Conservation (phyloP, 2,329 filamentous ascomycete genomes). For the Ustulina deusta region DNA sequence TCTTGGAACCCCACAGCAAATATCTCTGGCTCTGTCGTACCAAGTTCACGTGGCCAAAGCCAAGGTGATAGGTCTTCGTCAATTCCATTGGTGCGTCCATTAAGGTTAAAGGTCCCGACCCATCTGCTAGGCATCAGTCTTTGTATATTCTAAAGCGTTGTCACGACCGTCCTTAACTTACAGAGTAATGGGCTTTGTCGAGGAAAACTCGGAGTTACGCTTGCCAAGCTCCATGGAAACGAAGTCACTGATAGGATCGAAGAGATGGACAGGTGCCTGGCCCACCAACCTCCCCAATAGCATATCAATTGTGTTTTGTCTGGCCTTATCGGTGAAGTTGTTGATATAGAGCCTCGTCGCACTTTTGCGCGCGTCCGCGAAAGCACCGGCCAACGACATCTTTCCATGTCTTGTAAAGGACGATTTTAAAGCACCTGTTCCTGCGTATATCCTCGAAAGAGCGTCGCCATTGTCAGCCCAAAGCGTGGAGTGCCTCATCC, state of each 20-base stretch:
- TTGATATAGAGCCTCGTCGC: slow-evolving; percentile 96
- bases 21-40: slow-evolving; percentile 80
- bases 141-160: not conserved
- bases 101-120: slow-evolving; percentile 94
- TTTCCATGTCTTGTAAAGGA: slow-evolving; percentile 95
- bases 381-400: slow-evolving; percentile 91
- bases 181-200: slow-evolving; percentile 78
- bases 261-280: slow-evolving; percentile 85
- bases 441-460: slow-evolving; percentile 94
- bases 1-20: slow-evolving; percentile 95
- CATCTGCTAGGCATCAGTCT: slow-evolving; percentile 53
- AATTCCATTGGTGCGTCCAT: slow-evolving; percentile 84
- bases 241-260: slow-evolving; percentile 93
- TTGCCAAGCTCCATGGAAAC: slow-evolving; percentile 81
- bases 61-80: slow-evolving; percentile 85
- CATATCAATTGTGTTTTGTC: slow-evolving; percentile 95
- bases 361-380: slow-evolving; percentile 96
- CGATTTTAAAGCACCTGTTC: slow-evolving; percentile 93
- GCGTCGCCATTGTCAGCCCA: slow-evolving; percentile 99
- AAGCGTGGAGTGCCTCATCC: slow-evolving; percentile 89
- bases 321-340: slow-evolving; percentile 93
- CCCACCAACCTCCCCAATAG: slow-evolving; percentile 87
- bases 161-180: slow-evolving; percentile 56
- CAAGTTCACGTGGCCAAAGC: slow-evolving; percentile 76
- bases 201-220: slow-evolving; percentile 78